Evolutionary conservation across 257 asterid genomes (phyloP).

Genomic region (Hygrophila difformis): DNA sequence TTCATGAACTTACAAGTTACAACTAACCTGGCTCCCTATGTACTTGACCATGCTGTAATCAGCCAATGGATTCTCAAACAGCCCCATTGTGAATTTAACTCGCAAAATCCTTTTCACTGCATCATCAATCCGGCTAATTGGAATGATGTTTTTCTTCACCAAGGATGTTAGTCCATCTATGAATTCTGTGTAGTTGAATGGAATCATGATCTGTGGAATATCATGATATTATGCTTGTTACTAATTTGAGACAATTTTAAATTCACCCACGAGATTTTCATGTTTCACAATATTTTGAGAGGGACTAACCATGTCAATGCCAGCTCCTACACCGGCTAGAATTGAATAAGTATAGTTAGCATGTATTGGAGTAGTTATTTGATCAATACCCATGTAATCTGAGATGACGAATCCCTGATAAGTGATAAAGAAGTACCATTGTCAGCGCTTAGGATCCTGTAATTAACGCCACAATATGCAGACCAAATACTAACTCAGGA

Average conservation of each 20-base stretch:
- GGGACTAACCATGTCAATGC: constrained; percentile 34
- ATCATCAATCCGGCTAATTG: constrained; percentile 47
- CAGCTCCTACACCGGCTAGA: constrained; percentile 30
- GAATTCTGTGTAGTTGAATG: constrained; percentile 29
- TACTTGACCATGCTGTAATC: constrained; percentile 34
- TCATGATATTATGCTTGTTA: too few species aligned
- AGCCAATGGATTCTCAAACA: constrained; percentile 52
- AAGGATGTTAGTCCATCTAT: constrained; percentile 20
- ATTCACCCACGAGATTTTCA: too few species aligned
- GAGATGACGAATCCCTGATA: constrained; percentile 39
- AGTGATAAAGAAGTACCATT: too few species aligned
- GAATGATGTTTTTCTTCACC: constrained; percentile 23
- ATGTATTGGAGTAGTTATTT: constrained; percentile 21
- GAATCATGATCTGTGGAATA: constrained; percentile 25
- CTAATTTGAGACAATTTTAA: not conserved
- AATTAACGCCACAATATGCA: not conserved
- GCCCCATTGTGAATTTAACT: constrained; percentile 48
- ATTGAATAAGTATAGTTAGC: constrained; percentile 30
- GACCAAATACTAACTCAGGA: too few species aligned
- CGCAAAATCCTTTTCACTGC: constrained; percentile 57
- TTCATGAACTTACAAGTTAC: not conserved
- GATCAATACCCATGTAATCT: constrained; percentile 30
- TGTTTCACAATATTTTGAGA: too few species aligned
- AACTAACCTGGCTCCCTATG: constrained; percentile 37
- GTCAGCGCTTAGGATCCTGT: not conserved